phyloP scores from a whole-genome alignment of 768 basidiomycete species.

The Naematelia aurantialba region DNA sequence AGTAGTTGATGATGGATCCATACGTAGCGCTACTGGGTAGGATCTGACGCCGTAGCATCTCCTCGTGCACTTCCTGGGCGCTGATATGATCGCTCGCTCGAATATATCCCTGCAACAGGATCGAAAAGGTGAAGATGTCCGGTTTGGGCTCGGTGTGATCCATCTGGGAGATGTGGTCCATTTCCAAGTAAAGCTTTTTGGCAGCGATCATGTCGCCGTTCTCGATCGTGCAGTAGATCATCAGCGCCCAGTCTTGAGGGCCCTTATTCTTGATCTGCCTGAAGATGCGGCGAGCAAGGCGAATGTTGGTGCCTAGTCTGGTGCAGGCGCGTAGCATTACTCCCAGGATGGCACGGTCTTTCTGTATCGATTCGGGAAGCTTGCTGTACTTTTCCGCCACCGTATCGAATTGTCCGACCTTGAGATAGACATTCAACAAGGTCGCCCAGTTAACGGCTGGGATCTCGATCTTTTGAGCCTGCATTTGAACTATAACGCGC shows the following conservation, averaged over 20 bases:
- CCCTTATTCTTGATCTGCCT: constrained; percentile 37
- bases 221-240: constrained; percentile 79
- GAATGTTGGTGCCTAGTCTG: constrained; percentile 71
- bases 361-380: constrained; percentile 49
- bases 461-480: constrained; percentile 37
- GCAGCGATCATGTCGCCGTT: constrained; percentile 64
- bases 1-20: constrained; percentile 63
- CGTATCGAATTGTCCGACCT: constrained; percentile 72
- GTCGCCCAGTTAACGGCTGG: constrained; percentile 52
- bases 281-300: constrained; percentile 63
- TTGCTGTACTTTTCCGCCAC: constrained; percentile 69
- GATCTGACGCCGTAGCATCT: constrained; percentile 67
- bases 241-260: constrained; percentile 63
- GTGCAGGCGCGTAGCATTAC: constrained; percentile 79
- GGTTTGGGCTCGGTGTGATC: constrained; percentile 12
- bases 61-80: constrained; percentile 66
- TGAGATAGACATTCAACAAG: constrained; percentile 77
- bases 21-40: constrained; percentile 67
- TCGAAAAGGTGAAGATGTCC: constrained; percentile 35
- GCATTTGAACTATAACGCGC: constrained; percentile 64
- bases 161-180: constrained; percentile 60
- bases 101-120: constrained; percentile 55
- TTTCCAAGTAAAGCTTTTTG: constrained; percentile 62
- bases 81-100: constrained; percentile 56
- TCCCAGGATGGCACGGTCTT: constrained; percentile 59